Evolutionary conservation across 768 basidiomycete species (phyloP).

Genomic region (Xerocomellus intermedius): DNA sequence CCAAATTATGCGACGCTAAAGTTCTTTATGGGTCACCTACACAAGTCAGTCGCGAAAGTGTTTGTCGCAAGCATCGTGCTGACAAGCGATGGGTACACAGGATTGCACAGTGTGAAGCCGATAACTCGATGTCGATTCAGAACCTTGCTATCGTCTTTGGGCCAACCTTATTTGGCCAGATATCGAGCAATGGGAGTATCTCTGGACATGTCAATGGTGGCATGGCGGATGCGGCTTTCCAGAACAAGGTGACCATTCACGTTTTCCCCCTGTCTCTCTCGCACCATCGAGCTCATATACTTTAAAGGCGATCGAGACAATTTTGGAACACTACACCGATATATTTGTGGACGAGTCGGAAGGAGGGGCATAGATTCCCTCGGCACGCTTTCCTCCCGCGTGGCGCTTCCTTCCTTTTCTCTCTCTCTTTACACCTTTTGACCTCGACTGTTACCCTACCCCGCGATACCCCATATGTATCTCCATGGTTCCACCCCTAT

Average conservation of each 20-base stretch:
- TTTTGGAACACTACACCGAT: constrained; percentile 89
- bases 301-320: constrained; percentile 86
- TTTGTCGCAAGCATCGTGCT: constrained; percentile 2
- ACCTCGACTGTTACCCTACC: constrained; percentile 23
- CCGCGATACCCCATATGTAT: constrained; percentile 27
- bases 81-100: constrained; percentile 39
- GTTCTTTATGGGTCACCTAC: constrained; percentile 90
- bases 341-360: constrained; percentile 94
- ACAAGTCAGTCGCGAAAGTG: constrained; percentile 54
- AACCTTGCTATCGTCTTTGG: constrained; percentile 98
- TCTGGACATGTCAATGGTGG: constrained; percentile 49
- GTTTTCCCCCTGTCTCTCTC: neutral
- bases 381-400: neutral
- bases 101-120: constrained; percentile 67
- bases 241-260: constrained; percentile 57
- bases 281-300: constrained; percentile 8
- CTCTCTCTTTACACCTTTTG: neutral
- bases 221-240: constrained; percentile 68
- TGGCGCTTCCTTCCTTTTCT: neutral
- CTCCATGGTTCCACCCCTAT: constrained; percentile 12
- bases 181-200: constrained; percentile 42
- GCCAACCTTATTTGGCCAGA: constrained; percentile 89
- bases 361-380: constrained; percentile 25
- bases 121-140: constrained; percentile 90
- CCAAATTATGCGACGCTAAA: constrained; percentile 98